Percentiles rank a stretch among this genome's conserved stretches.
Evolutionary conservation across 2,329 filamentous ascomycete genomes (phyloP).

Genomic region (Fusarium sp.): DNA sequence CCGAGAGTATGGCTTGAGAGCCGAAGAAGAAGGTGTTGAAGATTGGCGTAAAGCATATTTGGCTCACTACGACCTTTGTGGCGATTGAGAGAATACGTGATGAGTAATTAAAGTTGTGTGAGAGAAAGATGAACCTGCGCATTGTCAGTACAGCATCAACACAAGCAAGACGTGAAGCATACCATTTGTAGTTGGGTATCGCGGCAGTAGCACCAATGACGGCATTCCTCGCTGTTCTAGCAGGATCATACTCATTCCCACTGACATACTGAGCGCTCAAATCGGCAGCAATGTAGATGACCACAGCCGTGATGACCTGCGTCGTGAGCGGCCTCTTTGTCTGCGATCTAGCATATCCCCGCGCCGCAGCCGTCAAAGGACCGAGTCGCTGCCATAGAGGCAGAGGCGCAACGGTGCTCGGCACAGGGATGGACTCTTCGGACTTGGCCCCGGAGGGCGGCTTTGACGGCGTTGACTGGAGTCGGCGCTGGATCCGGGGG

Average conservation of each 20-base stretch:
- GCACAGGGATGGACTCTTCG: slow-evolving; percentile 32
- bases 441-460: slow-evolving; percentile 9
- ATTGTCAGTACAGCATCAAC: neutral
- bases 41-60: slow-evolving; percentile 81
- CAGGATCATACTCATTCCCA: slow-evolving; percentile 73
- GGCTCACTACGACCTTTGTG: slow-evolving; percentile 84
- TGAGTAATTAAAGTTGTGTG: slow-evolving; percentile 84
- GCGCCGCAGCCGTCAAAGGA: slow-evolving; percentile 64
- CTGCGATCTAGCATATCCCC: slow-evolving; percentile 78
- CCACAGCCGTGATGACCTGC: slow-evolving; percentile 79
- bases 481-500: slow-evolving; percentile 30
- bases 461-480: slow-evolving; percentile 26
- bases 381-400: slow-evolving; percentile 70
- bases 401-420: slow-evolving; percentile 41
- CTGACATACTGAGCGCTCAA: slow-evolving; percentile 79
- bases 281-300: slow-evolving; percentile 85
- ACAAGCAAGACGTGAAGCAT: slow-evolving; percentile 42
- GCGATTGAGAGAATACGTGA: slow-evolving; percentile 78
- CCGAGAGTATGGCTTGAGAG: slow-evolving; percentile 79
- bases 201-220: slow-evolving; percentile 78
- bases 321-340: slow-evolving; percentile 79
- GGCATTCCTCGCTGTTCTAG: slow-evolving; percentile 77
- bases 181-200: slow-evolving; percentile 88
- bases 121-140: slow-evolving; percentile 82
- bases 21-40: slow-evolving; percentile 90